A percentile compares a stretch with the other conserved stretches of the same genome.
Conservation (phyloP, 1,284 basidiomycete species). For the Leccinum subrobustum region DNA sequence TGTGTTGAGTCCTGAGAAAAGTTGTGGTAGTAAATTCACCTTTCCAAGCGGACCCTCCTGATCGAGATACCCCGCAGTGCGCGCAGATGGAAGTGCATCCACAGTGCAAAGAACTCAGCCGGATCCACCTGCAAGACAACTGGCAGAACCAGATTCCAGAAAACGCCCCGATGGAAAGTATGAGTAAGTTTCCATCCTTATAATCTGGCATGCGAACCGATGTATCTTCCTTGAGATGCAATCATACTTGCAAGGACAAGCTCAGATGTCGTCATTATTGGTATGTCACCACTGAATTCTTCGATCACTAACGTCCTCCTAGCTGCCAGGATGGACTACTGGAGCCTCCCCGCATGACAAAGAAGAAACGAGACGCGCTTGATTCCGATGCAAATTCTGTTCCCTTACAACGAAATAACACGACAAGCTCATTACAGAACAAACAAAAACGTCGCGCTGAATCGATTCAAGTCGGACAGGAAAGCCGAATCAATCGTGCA, state of each 20-base stretch:
- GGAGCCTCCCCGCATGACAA: conserved; percentile 49
- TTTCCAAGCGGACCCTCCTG: not conserved
- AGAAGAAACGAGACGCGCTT: conserved; percentile 30
- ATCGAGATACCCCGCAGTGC: not conserved
- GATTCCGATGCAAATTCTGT: conserved; percentile 19
- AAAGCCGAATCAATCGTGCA: conserved; percentile 12
- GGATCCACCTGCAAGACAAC: conserved; percentile 4
- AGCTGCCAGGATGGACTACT: conserved; percentile 72
- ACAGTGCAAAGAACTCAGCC: conserved; percentile 1
- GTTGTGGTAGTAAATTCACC: conserved; percentile 10
- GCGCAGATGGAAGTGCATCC: not conserved
- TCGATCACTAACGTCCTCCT: conserved; percentile 9
- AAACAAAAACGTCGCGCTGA: not conserved
- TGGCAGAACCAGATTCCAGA: conserved; percentile 15
- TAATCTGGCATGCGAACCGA: not conserved
- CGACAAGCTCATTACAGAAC: not conserved
- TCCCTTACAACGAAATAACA: conserved; percentile 7
- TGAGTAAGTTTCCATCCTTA: conserved; percentile 39
- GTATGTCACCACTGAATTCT: conserved; percentile 32
- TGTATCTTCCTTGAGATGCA: conserved; percentile 51
- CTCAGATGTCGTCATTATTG: conserved; percentile 70
- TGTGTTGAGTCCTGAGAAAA: conserved; percentile 5
- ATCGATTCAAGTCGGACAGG: not conserved
- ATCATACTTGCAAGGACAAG: conserved; percentile 80
- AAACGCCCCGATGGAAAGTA: conserved; percentile 51